Evolutionary conservation across 495 filamentous ascomycete genomes (phyloP).

Genomic region (Stereocaulon alpinum): DNA sequence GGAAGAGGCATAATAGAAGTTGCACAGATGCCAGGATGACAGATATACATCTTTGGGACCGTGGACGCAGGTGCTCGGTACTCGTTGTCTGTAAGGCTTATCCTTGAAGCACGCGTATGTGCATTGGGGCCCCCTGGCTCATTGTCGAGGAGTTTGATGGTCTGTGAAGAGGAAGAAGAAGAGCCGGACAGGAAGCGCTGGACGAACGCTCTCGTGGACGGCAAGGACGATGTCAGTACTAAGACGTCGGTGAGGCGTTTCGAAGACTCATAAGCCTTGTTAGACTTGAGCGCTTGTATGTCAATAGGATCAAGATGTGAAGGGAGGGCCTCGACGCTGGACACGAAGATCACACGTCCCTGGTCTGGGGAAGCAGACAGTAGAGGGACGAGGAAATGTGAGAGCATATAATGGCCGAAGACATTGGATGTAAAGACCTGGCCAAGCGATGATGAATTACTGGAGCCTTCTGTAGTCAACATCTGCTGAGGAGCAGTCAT

Average conservation of each 20-base stretch:
- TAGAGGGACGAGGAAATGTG: constrained; percentile 65
- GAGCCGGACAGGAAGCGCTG: constrained; percentile 38
- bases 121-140: not conserved
- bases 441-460: constrained; percentile 51
- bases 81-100: constrained; percentile 13
- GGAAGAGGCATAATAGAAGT: constrained; percentile 68
- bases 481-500: constrained; percentile 32
- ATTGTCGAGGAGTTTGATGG: constrained; percentile 15
- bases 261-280: constrained; percentile 64
- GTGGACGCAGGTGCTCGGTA: constrained; percentile 3
- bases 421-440: constrained; percentile 82
- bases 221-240: constrained; percentile 60
- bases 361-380: constrained; percentile 43
- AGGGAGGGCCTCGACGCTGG: constrained; percentile 59
- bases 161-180: constrained; percentile 24
- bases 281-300: constrained; percentile 58
- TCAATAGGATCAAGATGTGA: constrained; percentile 52
- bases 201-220: constrained; percentile 48
- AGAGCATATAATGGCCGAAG: constrained; percentile 90
- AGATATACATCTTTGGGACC: constrained; percentile 57
- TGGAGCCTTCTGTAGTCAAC: not conserved
- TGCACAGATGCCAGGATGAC: constrained; percentile 78
- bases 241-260: constrained; percentile 83
- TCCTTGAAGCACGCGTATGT: not conserved
- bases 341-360: constrained; percentile 75